Evolutionary conservation across 208 protist genomes (phyloP), one percentile per base, ranked within the genome.

Genomic region (Wallacemonas sp.): DNA sequence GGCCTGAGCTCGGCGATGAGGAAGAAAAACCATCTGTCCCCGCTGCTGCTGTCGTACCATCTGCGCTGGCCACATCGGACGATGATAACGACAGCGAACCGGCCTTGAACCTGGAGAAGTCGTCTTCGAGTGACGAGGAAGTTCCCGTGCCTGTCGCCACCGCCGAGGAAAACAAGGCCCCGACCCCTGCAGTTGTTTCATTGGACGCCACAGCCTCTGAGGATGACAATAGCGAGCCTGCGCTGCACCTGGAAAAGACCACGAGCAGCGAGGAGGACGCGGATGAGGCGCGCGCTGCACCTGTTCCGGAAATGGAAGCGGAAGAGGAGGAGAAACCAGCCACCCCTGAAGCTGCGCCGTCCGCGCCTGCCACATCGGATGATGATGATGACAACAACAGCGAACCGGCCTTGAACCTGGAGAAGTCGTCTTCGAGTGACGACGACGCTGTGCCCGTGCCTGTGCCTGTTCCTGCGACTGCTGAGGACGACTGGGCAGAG

Each of bases 41-140:
- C n/a, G n/a, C n/a, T n/a, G n/a, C n/a, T n/a, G n/a, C n/a, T n/a
- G n/a, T n/a, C n/a, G n/a, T n/a, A n/a, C n/a, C n/a, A n/a, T n/a
- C n/a, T n/a, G n/a, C n/a, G n/a, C n/a, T n/a, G n/a, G n/a, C n/a
- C n/a, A n/a, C n/a, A n/a, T n/a, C n/a, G n/a, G n/a, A n/a, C n/a
- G n/a, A n/a, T n/a, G n/a, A n/a, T n/a, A n/a, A n/a, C n/a, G n/a
- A n/a, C n/a, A n/a, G n/a, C n/a, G n/a, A n/a, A n/a, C n/a, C n/a
- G n/a, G n/a, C n/a, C n/a, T n/a, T n/a, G n/a, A n/a, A n/a, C n/a
- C 36, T 33, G 16, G 62, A 47, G 33, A 56, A 61, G 19, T 29
- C 24, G 9, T 44, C 32, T 19, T 19, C 26, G 6, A 19, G 41
- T 5, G 29, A 38, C 3, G 61, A 38, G 21, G 64, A 33, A n/a